Evolutionary conservation across 1,284 basidiomycete genomes (phyloP), one percentile per base, ranked within the genome.

Genomic region (Naganishia cerealis): DNA sequence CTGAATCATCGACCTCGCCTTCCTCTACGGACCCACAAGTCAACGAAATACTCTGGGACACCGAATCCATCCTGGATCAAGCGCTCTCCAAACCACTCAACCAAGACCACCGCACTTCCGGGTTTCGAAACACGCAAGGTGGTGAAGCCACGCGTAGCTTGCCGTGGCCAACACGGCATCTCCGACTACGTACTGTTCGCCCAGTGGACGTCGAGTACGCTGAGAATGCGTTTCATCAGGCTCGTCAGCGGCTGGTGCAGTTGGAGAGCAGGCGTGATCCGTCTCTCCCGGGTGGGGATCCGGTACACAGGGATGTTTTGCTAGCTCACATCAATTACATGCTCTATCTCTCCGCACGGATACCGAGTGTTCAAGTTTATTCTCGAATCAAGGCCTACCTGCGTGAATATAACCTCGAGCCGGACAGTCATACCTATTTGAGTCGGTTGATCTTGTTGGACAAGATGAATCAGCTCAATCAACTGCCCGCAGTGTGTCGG

Each of bases 331-430:
- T 78, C 40, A 76, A 77, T 61, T 72, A 76, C 59, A 43, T 78
- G 55, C 72, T 79, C 18, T 75, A 75, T 57, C 68, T 78, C 2
- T 72, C 72, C 29, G 74, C 76, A 2, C 38, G 75, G 18, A 65
- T 72, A 6, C 68, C 69, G 7, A 65, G 71, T 50, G 59, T 70
- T 15, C 29, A 36, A 18, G 55, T 67, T 33, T 73, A 75, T 50
- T 65, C 73, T 29, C 66, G 72, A 29, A 76, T 75, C 72, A 73
- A 71, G 71, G 59, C 66, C n/a, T 69, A 63, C 55, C 57, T 75
- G 57, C 50, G 58, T 7, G 39, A 63, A 36, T 70, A 73, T 4
- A 73, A 68, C 9, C 24, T 75, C 33, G 26, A 67, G 52, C 68
- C 70, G 12, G 73, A 75, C 54, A 71, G 71, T 54, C 72, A 72